Conservation (phyloP, 108 stramenopile species). For the Aurantiochytrium sp. region DNA sequence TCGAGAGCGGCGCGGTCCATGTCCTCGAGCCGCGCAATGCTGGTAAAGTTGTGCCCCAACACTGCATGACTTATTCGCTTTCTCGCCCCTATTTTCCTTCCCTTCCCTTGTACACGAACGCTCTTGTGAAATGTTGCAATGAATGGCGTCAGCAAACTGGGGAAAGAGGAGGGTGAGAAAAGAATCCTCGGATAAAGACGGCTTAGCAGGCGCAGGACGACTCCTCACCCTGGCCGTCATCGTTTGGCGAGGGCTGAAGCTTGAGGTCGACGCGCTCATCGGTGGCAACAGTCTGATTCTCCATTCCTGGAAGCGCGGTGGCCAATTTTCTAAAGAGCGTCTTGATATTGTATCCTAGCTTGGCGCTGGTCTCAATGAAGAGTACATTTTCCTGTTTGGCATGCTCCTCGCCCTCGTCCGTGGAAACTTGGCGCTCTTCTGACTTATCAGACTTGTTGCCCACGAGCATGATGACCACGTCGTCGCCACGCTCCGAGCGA, state of each 20-base stretch:
- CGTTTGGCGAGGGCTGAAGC: not conserved
- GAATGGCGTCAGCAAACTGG: too few relatives aligned
- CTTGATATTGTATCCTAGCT: conserved; percentile 96
- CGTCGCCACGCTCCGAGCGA: conserved; percentile 86
- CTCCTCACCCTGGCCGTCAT: not conserved
- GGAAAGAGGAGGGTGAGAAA: too few relatives aligned
- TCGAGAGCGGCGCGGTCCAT: too few relatives aligned
- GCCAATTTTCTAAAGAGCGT: conserved; percentile 92
- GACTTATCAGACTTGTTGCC: conserved; percentile 98
- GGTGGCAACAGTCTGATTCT: conserved; percentile 20
- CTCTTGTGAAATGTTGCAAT: too few relatives aligned
- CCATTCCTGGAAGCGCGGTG: conserved; percentile 83
- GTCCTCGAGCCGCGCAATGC: too few relatives aligned
- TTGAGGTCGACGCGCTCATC: conserved; percentile 12
- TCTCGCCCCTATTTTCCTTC: too few relatives aligned
- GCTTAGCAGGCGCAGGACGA: not conserved
- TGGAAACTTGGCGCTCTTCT: conserved; percentile 78
- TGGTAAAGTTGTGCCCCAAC: too few relatives aligned
- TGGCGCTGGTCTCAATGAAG: conserved; percentile 97
- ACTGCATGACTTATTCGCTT: too few relatives aligned
- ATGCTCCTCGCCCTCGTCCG: conserved; percentile 91
- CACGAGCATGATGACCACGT: conserved; percentile 95
- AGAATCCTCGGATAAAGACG: too few relatives aligned
- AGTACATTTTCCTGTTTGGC: conserved; percentile 82
- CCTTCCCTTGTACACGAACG: too few relatives aligned